Evolutionary conservation across 2,329 filamentous ascomycete species (phyloP), one percentile per base, ranked within the genome.

Genomic region (Claviceps cyperi): DNA sequence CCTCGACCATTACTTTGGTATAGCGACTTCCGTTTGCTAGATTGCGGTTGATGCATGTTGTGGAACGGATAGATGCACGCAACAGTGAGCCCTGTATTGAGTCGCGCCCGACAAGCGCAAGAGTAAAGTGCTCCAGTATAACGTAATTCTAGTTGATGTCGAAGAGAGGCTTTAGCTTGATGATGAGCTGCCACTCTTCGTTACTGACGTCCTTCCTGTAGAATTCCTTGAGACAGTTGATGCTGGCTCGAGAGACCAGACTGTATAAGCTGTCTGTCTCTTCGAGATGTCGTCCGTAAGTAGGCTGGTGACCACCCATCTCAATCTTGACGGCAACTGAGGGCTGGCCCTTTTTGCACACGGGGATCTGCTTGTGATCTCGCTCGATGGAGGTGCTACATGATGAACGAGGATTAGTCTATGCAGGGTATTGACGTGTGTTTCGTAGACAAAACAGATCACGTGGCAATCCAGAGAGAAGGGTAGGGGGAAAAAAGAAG

Each of bases 251-350:
- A 43, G 86, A 92, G 60, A 98, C 88, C 53, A 85, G 75, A 56
- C 84, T 91, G 77, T 96, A 97, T 14, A 98, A 75, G 1, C 71
- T 76, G 65, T 98, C 92, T 55, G 81, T 80, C 66, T 98, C 91
- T 67, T 98, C 92, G 47, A 98, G 78, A 55, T 98, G 92, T 53
- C 92, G 85, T 52, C 92, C 92, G 64, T 98, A 98, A 52, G 84
- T 80, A 15, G 92, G 94, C 72, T 98, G 92, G 65, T 91, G 87
- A 52, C 83, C 71, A 49, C 89, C 91, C 79, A 83, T 83, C 71
- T 98, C 94, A 60, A 98, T 94, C 76, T 98, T 98, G 73, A 98
- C 76, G 19, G 92, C 92, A 9, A 98, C 94, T 1, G 89, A 94
- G n/a, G 94, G 92, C 63, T 94, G 86, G 48, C 91, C 91, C 71